phyloP scores from a whole-genome alignment of 1,139 yeast genomes.

The Scheffersomyces titani region DNA sequence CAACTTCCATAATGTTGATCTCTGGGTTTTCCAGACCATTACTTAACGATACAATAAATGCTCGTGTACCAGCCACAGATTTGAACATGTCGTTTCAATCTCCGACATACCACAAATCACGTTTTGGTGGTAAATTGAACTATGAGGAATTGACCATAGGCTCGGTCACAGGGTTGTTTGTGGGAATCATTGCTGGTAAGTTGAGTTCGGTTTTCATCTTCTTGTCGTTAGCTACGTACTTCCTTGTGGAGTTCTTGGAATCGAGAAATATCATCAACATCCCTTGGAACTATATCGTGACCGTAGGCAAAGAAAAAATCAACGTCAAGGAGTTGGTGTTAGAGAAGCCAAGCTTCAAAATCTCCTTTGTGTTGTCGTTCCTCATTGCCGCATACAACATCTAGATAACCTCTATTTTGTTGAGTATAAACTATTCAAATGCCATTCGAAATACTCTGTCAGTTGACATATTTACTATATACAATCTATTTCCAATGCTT shows the following conservation, averaged over 20 bases:
- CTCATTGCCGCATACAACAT: constrained; percentile 66
- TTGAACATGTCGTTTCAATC: neutral
- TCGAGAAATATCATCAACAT: constrained; percentile 55
- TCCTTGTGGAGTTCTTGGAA: constrained; percentile 59
- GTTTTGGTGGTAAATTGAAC: constrained; percentile 44
- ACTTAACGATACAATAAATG: constrained; percentile 7
- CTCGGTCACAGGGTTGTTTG: constrained; percentile 61
- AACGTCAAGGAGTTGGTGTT: constrained; percentile 56
- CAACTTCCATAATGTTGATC: constrained; percentile 4
- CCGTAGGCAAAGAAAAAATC: constrained; percentile 46
- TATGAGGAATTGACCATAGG: constrained; percentile 72
- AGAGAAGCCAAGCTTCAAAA: constrained; percentile 65
- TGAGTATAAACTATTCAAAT: no score
- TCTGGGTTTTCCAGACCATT: constrained; percentile 3
- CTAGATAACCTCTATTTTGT: constrained; percentile 18
- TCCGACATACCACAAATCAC: neutral
- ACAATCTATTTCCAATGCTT: neutral
- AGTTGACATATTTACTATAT: neutral
- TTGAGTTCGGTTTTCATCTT: constrained; percentile 59
- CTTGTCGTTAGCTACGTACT: constrained; percentile 51
- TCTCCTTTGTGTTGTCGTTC: constrained; percentile 59
- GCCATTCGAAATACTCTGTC: no score
- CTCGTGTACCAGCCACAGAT: constrained; percentile 1
- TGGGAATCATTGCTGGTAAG: constrained; percentile 69
- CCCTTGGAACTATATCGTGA: constrained; percentile 48